phyloP scores from a whole-genome alignment of 2,329 filamentous ascomycete genomes.

The Bipolaris victoriae region DNA sequence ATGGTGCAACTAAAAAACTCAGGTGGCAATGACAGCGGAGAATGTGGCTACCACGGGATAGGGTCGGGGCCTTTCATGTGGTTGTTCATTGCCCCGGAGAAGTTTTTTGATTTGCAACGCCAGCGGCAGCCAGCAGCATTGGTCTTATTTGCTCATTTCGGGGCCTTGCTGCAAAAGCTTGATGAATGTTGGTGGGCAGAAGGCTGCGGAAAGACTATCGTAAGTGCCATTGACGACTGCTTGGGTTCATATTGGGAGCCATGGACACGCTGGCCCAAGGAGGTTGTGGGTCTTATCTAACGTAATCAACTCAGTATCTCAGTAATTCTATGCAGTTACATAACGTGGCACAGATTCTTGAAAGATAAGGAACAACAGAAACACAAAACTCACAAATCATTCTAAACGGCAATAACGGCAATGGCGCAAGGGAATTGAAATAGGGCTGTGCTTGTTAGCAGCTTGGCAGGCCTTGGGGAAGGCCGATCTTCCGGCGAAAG shows the following conservation, averaged over 20 bases:
- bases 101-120: slow-evolving; percentile 21
- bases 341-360: no score
- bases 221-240: slow-evolving; percentile 19
- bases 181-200: slow-evolving; percentile 30
- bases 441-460: no score
- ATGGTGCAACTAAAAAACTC: slow-evolving; percentile 4
- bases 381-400: no score
- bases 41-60: slow-evolving; percentile 19
- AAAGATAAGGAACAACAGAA: no score
- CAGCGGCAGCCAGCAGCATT: slow-evolving; percentile 28
- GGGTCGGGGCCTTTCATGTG: slow-evolving; percentile 30
- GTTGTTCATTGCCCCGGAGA: slow-evolving; percentile 17
- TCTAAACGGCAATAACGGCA: no score
- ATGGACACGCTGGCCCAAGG: slow-evolving; percentile 22
- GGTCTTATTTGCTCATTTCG: slow-evolving; percentile 28
- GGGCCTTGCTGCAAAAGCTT: slow-evolving; percentile 17
- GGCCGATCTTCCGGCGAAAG: no score
- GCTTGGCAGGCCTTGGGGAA: no score
- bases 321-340: no score
- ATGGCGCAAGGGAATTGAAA: no score
- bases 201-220: slow-evolving; percentile 29
- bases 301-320: no score
- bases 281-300: neutral
- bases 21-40: neutral
- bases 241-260: slow-evolving; percentile 24